A percentile compares a stretch with the other conserved stretches of the same genome.
Conservation (phyloP, 495 filamentous ascomycete species). For the Elasticomyces elasticus region DNA sequence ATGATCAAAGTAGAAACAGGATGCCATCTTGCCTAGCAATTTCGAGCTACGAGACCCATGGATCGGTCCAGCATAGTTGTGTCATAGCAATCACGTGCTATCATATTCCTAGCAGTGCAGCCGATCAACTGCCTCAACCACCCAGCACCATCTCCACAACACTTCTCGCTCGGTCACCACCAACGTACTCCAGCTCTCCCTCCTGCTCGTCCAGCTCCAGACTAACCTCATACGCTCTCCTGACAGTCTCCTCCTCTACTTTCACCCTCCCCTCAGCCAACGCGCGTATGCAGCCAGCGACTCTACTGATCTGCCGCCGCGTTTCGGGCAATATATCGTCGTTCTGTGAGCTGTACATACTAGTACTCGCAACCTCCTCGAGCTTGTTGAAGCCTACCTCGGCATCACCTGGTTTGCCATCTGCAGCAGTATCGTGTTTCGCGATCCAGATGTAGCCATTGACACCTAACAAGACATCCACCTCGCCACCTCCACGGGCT, state of each 20-base stretch:
- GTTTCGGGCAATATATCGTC: constrained; percentile 65
- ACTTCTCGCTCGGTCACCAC: constrained; percentile 57
- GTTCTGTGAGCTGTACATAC: constrained; percentile 85
- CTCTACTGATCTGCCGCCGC: constrained; percentile 74
- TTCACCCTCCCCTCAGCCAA: constrained; percentile 69
- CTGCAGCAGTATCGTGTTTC: constrained; percentile 52
- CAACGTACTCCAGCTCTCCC: constrained; percentile 51
- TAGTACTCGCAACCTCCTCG: constrained; percentile 64
- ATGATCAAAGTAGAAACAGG: too few species aligned
- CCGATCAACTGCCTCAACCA: constrained; percentile 1
- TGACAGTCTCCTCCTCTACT: constrained; percentile 89
- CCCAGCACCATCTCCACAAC: constrained; percentile 52
- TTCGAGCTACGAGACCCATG: too few species aligned
- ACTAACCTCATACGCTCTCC: constrained; percentile 66
- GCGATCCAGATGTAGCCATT: constrained; percentile 95
- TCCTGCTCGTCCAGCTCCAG: constrained; percentile 59
- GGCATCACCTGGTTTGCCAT: constrained; percentile 39
- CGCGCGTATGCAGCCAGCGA: constrained; percentile 67
- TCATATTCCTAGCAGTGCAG: too few species aligned
- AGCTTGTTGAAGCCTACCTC: constrained; percentile 60
- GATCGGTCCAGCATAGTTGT: not conserved
- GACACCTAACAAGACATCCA: constrained; percentile 84
- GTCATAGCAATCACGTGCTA: not conserved
- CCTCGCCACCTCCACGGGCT: constrained; percentile 56
- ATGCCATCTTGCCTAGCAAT: too few species aligned